Evolutionary conservation across 2,329 filamentous ascomycete genomes (phyloP), one percentile per base, ranked within the genome.

Genomic region (Alternaria novae-zelandiae): DNA sequence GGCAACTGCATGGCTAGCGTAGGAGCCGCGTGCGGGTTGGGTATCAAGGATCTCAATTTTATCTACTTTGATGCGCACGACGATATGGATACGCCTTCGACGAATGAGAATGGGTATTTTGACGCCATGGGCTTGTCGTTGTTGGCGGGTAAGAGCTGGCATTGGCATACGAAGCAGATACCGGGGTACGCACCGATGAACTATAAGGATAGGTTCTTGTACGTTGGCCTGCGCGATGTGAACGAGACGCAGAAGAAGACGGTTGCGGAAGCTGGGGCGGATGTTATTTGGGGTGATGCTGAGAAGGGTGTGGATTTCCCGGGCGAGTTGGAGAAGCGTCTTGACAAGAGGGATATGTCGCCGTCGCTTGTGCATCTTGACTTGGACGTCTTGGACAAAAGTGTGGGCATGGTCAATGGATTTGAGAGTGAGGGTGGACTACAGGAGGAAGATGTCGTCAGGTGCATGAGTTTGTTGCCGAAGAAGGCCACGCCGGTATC

Each of bases 21-120:
- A 0, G 81, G 76, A 4, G 78, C 78, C 0, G 78, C 76, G 1
- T 81, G 80, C 4, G 81, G 82, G 0, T 57, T 82, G 6, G 23
- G 60, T 0, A 58, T 59, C n/a, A 32, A 59, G 6, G 68, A 74
- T 13, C 68, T 80, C 2, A 69, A 68, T 0, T 81, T 78, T 43
- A 68, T 83, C 11, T 83, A 81, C 71, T 82, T 84, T 53, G 82
- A 83, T 50, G 82, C 81, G 3, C 82, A 83, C 49, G 81, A 83
- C 54, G 81, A 83, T 58, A 75, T 81, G 51, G 77, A 81, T 47
- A 78, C 74, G 0, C 79, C 79, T 0, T 74, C 76, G 21, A 77
- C 77, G 25, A 73, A 79, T 6, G 65, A 71, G 11, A 80, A 78
- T 54, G 80, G 79, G 1, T 81, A 81, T 43, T 70, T 82, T 6